Base-by-base conservation (phyloP, 108 stramenopile genomes). In the Chaetoceros tenuissimus region DNA sequence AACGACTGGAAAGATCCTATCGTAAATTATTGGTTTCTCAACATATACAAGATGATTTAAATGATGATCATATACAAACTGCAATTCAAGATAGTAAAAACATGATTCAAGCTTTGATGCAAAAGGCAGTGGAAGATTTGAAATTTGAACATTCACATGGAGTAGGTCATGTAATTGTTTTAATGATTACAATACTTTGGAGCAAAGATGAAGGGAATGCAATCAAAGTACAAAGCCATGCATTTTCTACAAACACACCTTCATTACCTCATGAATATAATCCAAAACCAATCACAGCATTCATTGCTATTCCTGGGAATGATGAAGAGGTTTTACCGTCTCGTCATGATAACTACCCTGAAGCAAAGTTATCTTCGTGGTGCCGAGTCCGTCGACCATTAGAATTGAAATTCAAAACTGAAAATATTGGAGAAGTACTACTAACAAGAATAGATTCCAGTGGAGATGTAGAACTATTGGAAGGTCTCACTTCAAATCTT, bases 301-400 rank as follows among this genome's bases (percentile, higher is more conserved):
- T 53, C 34, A 27, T 75, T 54, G 67, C 75, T 27, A 44, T 68
- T 55, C 59, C 60, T 24, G 50, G 2, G 16, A 43, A 10, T 25
- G 5, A 19, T 20, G 17, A 44, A 7, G 10, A 20, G n/a, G 7
- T 18, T 34, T 20, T 70, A 31, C 70, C 82, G 0, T 53, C 62
- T 45, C 79, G 75, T 31, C 64, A 62, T 29, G 55, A 73, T n/a
- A 43, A 79, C 30, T 46, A 27, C 57, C 74, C 77, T 2, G 40
- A 58, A 46, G 82, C 87, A 28, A 90, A 90, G 44, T 49, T 87
- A 7, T 85, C 83, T 3, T 76, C 81, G 46, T 90, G 89, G 89
- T 90, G 89, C 53, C 44, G 72, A 34, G 20, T 40, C 20, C 80
- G 86, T 8, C 55, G 73, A 26, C 81, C 82, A 29, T 62, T 82